phyloP scores from a whole-genome alignment of 306 rosid genomes.

The Begonia masoniana region DNA sequence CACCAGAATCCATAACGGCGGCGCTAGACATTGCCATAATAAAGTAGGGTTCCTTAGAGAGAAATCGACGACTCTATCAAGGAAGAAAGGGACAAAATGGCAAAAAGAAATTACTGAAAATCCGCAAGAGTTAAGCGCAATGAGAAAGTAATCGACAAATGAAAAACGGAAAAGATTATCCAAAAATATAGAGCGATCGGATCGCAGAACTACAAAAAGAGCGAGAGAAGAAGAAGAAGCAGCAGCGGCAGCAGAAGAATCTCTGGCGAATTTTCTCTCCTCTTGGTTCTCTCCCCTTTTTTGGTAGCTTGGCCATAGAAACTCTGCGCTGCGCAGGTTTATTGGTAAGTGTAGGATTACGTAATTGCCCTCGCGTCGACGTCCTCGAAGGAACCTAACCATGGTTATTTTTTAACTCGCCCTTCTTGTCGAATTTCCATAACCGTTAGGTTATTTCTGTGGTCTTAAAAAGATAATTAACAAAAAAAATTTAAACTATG shows the following conservation, averaged over 20 bases:
- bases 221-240: conserved; percentile 16
- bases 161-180: conserved; percentile 19
- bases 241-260: conserved; percentile 9
- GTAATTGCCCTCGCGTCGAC: background rate
- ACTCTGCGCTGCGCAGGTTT: conserved; percentile 13
- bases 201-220: conserved; percentile 29
- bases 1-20: conserved; percentile 15
- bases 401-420: no score
- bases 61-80: conserved; percentile 26
- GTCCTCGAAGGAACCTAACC: no score
- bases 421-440: no score
- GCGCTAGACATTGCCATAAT: conserved; percentile 32
- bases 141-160: conserved; percentile 6
- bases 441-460: no score
- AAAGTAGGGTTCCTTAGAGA: conserved; percentile 28
- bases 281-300: conserved; percentile 3
- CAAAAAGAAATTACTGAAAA: conserved; percentile 12
- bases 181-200: conserved; percentile 48
- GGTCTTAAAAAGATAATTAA: no score
- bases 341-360: background rate
- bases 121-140: background rate
- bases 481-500: no score
- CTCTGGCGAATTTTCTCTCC: conserved; percentile 3
- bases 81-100: conserved; percentile 9
- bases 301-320: conserved; percentile 18